phyloP scores from a whole-genome alignment of 2,329 filamentous ascomycete species.

The Ustulina deusta region DNA sequence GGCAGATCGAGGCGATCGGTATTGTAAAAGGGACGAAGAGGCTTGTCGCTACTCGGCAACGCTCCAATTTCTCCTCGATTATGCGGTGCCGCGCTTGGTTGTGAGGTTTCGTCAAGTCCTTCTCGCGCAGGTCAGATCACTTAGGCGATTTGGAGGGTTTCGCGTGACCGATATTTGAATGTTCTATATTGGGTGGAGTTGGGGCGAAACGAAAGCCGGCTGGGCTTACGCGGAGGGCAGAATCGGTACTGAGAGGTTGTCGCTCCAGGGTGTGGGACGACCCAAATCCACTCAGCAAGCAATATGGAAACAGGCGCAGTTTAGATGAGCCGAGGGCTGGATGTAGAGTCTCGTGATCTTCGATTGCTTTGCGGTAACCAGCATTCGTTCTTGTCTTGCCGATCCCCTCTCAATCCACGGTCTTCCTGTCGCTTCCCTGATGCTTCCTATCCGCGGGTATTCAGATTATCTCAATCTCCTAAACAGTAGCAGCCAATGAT shows the following conservation, averaged over 20 bases:
- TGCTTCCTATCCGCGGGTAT: slow-evolving; percentile 10
- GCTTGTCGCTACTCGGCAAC: slow-evolving; percentile 26
- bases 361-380: neutral
- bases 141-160: neutral
- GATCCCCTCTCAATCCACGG: slow-evolving; percentile 5
- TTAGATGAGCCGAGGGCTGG: neutral
- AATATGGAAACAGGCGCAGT: neutral
- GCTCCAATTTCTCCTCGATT: slow-evolving; percentile 8
- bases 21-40: slow-evolving; percentile 42
- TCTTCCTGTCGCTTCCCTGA: slow-evolving; percentile 15
- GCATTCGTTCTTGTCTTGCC: slow-evolving; percentile 11
- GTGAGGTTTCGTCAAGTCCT: neutral
- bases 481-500: slow-evolving; percentile 23
- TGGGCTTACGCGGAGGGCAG: slow-evolving; percentile 17
- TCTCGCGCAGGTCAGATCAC: neutral
- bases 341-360: neutral
- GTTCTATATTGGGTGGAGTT: slow-evolving; percentile 27
- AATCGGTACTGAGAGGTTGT: slow-evolving; percentile 19
- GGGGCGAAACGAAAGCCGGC: slow-evolving; percentile 40
- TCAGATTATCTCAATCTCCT: slow-evolving; percentile 30
- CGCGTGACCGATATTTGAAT: slow-evolving; percentile 22
- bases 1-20: slow-evolving; percentile 14
- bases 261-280: neutral
- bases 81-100: slow-evolving; percentile 14
- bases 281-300: slow-evolving; percentile 16